phyloP scores from a whole-genome alignment of 495 filamentous ascomycete species.

The Podospora appendiculata region DNA sequence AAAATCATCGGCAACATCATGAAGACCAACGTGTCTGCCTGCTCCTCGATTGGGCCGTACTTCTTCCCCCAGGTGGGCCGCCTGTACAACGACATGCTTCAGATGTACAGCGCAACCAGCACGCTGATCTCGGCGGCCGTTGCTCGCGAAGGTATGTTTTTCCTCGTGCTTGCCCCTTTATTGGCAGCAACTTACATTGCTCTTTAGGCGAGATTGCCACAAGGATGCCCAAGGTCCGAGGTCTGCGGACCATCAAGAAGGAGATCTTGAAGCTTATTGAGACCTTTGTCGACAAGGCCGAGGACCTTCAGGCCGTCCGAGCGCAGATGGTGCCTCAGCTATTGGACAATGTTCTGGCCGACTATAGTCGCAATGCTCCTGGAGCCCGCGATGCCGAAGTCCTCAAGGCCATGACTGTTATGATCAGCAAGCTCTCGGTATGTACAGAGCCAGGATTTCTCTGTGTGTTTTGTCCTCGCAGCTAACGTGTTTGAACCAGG shows the following conservation, averaged over 20 bases:
- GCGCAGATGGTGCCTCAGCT: conserved; percentile 91
- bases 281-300: conserved; percentile 94
- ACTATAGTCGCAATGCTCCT: conserved; percentile 95
- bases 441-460: conserved; percentile 17
- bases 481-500: conserved; percentile 25
- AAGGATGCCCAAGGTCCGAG: conserved; percentile 92
- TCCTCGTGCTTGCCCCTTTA: conserved; percentile 1
- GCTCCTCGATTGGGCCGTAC: conserved; percentile 89
- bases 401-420: conserved; percentile 92
- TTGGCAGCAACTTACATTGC: conserved; percentile 9
- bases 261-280: conserved; percentile 98
- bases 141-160: conserved; percentile 64
- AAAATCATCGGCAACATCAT: conserved; percentile 99
- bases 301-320: conserved; percentile 88
- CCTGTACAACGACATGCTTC: conserved; percentile 97
- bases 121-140: conserved; percentile 90
- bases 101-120: conserved; percentile 96
- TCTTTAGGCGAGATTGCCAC: conserved; percentile 77
- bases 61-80: conserved; percentile 99
- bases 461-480: too few species aligned
- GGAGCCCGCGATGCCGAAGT: conserved; percentile 96
- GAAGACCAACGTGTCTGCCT: conserved; percentile 99
- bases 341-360: conserved; percentile 87
- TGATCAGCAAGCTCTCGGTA: conserved; percentile 93
- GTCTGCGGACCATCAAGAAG: conserved; percentile 96